Base-by-base conservation (phyloP, 768 basidiomycete species). In the Termitomyces eurrhizus region DNA sequence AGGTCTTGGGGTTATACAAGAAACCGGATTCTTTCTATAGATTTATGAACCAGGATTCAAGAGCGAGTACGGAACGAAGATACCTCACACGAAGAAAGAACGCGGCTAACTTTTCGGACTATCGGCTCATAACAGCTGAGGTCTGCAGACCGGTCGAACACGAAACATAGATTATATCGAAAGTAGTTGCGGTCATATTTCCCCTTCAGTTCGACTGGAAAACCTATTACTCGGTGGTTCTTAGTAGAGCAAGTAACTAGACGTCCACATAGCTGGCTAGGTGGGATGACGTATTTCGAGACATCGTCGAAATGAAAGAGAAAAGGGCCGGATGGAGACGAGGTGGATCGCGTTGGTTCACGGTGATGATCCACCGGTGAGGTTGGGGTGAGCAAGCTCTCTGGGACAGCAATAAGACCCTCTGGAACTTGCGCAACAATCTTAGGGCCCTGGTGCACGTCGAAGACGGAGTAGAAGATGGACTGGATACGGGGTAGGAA, bases 51-150 rank as follows among this genome's bases (percentile, higher is more conserved):
- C 62, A 21, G 63, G 50, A 52, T 42, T 61, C 7, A 56, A 42
- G 16, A 7, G 24, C 56, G 52, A 50, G 24, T 48, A 7, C 8
- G 33, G 39, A 60, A 56, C 18, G 7, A 51, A 74, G 86, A 62
- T 66, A 95, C 95, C 85, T 98, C 97, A 69, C 94, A 94, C 16
- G 86, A 78, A 36, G 87, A 85, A 61, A 99, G 74, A 37, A 98
- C 94, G 33, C 95, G 86, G 65, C 90, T 93, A 46, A 94, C 87
- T 79, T 99, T 99, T 54, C 96, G 85, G 9, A 98, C 93, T 53
- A 99, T 85, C 4, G 95, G 93, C 65, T 98, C 96, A 75, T 95
- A 98, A 65, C 94, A 95, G 68, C 93, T 94, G 57, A 98, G 77
- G 72, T 97, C 95, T 12, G 93, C 93, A 29, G 83, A 83, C 49